phyloP scores from a whole-genome alignment of 345 rosid genomes.

The Euclidium syriacum region DNA sequence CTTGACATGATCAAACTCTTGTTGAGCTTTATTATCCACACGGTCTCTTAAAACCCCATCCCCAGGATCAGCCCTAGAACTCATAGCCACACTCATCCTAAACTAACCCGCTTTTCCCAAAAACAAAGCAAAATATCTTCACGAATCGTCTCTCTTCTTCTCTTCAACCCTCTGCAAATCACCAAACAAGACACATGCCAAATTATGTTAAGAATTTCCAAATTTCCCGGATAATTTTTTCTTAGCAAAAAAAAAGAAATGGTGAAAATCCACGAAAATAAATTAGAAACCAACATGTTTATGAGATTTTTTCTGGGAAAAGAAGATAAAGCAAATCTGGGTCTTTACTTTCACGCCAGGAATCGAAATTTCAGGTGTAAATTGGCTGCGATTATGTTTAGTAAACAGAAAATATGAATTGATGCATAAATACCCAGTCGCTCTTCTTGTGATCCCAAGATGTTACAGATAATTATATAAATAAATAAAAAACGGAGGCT shows the following conservation, averaged over 20 bases:
- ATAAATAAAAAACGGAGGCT: too few species aligned
- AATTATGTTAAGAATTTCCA: slow-evolving; percentile 31
- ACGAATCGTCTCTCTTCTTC: too few species aligned
- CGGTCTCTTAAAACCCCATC: slow-evolving; percentile 30
- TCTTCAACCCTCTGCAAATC: slow-evolving; percentile 3
- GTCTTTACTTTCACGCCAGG: background rate
- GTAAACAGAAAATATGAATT: slow-evolving; percentile 5
- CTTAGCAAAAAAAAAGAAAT: slow-evolving; percentile 20
- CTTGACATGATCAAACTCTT: slow-evolving; percentile 22
- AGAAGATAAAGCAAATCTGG: slow-evolving; percentile 20
- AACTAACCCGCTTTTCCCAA: too few species aligned
- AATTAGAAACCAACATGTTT: slow-evolving; percentile 7
- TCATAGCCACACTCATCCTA: slow-evolving; percentile 23
- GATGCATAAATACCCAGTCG: slow-evolving; percentile 19
- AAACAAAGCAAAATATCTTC: too few species aligned
- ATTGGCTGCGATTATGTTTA: slow-evolving; percentile 28
- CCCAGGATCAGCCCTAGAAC: slow-evolving; percentile 31
- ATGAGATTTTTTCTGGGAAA: background rate
- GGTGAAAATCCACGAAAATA: slow-evolving; percentile 17
- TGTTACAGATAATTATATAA: too few species aligned
- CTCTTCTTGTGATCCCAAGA: slow-evolving; percentile 26
- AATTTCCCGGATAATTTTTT: slow-evolving; percentile 24
- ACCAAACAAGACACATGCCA: too few species aligned
- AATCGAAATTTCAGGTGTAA: slow-evolving; percentile 24
- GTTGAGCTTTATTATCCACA: slow-evolving; percentile 22